phyloP scores from a whole-genome alignment of 164 flowering plant genomes.

The Pachysandra terminalis region DNA sequence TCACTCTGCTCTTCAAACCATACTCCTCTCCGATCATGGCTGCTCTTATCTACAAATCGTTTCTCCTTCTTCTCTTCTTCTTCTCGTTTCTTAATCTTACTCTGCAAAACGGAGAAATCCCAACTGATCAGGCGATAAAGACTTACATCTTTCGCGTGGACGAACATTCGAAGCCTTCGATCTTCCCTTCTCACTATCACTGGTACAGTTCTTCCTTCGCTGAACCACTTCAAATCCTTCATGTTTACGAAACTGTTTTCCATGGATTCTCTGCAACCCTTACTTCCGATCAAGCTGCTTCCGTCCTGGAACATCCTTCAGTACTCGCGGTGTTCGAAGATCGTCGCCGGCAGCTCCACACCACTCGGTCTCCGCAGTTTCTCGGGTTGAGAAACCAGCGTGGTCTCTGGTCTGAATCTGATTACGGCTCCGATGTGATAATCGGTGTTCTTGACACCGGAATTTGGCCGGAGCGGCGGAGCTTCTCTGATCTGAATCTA shows the following conservation, averaged over 20 bases:
- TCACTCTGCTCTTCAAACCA: background rate
- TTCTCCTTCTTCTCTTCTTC: slow-evolving; percentile 11
- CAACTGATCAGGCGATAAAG: slow-evolving; percentile 18
- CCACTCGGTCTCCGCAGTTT: slow-evolving; percentile 98
- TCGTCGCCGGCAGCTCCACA: slow-evolving; percentile 72
- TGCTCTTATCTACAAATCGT: background rate
- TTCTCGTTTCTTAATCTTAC: slow-evolving; percentile 9
- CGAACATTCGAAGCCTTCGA: slow-evolving; percentile 59
- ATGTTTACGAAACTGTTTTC: slow-evolving; percentile 77
- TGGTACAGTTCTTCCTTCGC: slow-evolving; percentile 85
- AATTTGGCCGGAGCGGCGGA: slow-evolving; percentile 88
- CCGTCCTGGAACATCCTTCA: slow-evolving; percentile 46
- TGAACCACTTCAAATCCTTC: slow-evolving; percentile 50
- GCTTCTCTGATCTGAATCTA: slow-evolving; percentile 73
- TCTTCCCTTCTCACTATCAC: slow-evolving; percentile 76
- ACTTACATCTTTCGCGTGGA: slow-evolving; percentile 78
- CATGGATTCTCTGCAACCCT: slow-evolving; percentile 88
- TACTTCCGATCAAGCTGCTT: slow-evolving; percentile 39
- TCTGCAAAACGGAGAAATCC: background rate
- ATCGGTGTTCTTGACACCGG: slow-evolving; percentile 93
- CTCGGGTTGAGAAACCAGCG: slow-evolving; percentile 73
- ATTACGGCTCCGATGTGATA: slow-evolving; percentile 87
- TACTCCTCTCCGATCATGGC: background rate
- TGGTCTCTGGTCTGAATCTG: slow-evolving; percentile 94
- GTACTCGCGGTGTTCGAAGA: slow-evolving; percentile 74